Evolutionary conservation across 768 basidiomycete species (phyloP).

Genomic region (Pholiota conissans): DNA sequence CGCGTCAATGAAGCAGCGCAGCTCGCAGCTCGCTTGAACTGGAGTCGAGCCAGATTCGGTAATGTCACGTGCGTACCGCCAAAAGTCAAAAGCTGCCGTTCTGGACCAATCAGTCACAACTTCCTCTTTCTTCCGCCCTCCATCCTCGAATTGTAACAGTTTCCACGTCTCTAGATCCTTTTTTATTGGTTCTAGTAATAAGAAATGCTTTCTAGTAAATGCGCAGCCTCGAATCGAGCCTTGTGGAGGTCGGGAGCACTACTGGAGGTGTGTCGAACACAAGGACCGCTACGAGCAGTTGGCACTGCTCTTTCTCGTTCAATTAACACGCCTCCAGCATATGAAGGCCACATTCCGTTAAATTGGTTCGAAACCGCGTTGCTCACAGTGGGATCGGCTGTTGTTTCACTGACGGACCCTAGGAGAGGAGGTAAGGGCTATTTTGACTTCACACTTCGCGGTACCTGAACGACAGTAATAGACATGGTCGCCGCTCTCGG

Average conservation of each 20-base stretch:
- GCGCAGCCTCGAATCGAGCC: background rate
- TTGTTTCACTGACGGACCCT: constrained; percentile 81
- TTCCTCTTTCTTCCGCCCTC: no score
- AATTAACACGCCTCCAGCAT: constrained; percentile 46
- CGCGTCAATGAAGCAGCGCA: no score
- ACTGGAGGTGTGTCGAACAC: constrained; percentile 1
- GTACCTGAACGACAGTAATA: constrained; percentile 28
- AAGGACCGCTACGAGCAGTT: background rate
- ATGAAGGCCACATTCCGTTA: constrained; percentile 81
- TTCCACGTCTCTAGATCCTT: background rate
- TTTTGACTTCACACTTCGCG: background rate
- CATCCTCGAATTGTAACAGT: background rate
- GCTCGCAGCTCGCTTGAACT: no score
- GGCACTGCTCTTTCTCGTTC: constrained; percentile 7
- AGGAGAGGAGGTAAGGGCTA: constrained; percentile 72
- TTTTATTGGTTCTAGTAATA: background rate
- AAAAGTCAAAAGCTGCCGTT: no score
- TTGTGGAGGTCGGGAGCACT: constrained; percentile 6
- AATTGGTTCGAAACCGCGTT: constrained; percentile 82
- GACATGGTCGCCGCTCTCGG: constrained; percentile 96
- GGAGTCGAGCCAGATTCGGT: no score
- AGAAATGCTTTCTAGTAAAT: constrained; percentile 2
- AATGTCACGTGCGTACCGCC: no score
- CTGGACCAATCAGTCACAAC: no score
- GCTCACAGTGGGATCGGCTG: constrained; percentile 81